Evolutionary conservation across 768 basidiomycete species (phyloP), one percentile per base, ranked within the genome.

Genomic region (Tricholoma bakamatsutake): DNA sequence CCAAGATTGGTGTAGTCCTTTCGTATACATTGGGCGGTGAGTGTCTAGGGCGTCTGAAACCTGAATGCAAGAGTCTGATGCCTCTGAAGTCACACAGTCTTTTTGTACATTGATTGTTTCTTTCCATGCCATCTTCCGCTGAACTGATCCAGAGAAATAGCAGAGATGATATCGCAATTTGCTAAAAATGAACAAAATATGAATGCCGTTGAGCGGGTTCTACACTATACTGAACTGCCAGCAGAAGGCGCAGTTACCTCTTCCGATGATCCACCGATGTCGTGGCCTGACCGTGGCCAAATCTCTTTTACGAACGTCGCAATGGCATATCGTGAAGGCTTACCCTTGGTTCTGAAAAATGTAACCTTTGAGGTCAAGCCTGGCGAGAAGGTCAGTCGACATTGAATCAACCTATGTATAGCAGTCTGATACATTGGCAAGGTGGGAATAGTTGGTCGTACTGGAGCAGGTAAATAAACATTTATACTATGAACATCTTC

Each of bases 141-240:
- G 15, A 58, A 15, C 7, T 18, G 9, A 49, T 12, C 42, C 50
- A 27, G 21, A 15, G 2, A 2, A 46, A 62, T 12, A 83, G 80
- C 81, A 6, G 73, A 81, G 58, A 76, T 84, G 67, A 73, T 84
- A 15, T 69, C 77, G 0, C 73, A 76, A 28, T 85, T 80, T 61
- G 82, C 84, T 4, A 71, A 75, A 58, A 83, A 79, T 54, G 84
- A 85, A 63, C 82, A 85, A 63, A 83, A 84, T 64, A 86, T 88
- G 80, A 87, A 87, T 62, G 80, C 83, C 0, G 85, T 85, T 11
- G 87, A 89, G 64, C 80, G 87, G 12, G 73, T 88, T 2, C 67
- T 84, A 27, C 79, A 85, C 43, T 91, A 89, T 66, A 76, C 79
- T 5, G 76, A 84, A 37, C 75, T 93, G 2, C 73, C 75, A 0